A percentile compares a stretch with the other conserved stretches of the same genome.
phyloP scores from a whole-genome alignment of 2,329 filamentous ascomycete genomes.

The Albifimbria verrucaria region DNA sequence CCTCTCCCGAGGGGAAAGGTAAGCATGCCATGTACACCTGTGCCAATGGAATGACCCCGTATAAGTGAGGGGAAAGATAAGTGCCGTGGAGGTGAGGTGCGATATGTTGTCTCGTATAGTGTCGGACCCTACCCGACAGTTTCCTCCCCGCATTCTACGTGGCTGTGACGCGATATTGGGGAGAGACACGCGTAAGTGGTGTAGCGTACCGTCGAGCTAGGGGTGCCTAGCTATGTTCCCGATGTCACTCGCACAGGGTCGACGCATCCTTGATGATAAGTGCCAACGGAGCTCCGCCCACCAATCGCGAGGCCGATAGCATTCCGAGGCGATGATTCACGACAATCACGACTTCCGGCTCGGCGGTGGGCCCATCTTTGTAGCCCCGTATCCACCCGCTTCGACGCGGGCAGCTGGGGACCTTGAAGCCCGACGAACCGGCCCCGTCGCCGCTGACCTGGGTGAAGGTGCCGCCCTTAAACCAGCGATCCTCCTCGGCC shows the following conservation, averaged over 20 bases:
- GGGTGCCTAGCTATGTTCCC: too few species aligned
- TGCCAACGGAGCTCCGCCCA: background rate
- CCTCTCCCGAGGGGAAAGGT: too few species aligned
- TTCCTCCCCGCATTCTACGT: background rate
- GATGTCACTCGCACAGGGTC: background rate
- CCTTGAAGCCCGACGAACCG: slow-evolving; percentile 69
- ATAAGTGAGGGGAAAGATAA: background rate
- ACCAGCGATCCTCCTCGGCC: slow-evolving; percentile 93
- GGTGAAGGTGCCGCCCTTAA: slow-evolving; percentile 96
- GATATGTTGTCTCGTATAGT: too few species aligned
- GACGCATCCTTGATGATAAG: background rate
- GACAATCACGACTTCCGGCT: slow-evolving; percentile 13
- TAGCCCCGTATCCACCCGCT: slow-evolving; percentile 55
- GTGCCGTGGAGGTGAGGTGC: too few species aligned
- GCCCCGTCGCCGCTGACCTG: slow-evolving; percentile 63
- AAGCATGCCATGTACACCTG: too few species aligned
- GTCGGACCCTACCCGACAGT: background rate
- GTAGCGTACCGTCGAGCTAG: too few species aligned
- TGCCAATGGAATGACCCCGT: too few species aligned
- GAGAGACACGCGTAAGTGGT: too few species aligned
- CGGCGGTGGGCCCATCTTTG: slow-evolving; percentile 33
- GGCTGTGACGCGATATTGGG: background rate
- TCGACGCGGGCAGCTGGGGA: slow-evolving; percentile 72
- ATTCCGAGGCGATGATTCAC: background rate
- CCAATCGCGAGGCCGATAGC: background rate